These are phyloP conservation scores for Aquilaria sinensis DNA, from an alignment of 345 rosid species.

Conservation along the genomic window DNA sequence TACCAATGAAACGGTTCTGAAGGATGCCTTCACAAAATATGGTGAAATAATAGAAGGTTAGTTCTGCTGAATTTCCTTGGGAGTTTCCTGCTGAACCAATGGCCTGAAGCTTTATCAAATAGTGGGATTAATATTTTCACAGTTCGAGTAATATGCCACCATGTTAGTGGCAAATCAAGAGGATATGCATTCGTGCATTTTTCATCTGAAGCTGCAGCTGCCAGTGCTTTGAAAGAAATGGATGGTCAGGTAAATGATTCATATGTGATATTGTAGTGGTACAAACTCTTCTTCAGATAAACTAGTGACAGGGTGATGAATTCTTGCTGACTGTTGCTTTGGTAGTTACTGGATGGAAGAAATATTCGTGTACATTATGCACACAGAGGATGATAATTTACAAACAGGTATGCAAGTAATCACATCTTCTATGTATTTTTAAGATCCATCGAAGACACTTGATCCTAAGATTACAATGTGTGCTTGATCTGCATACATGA, in stretches of 20 bases:
- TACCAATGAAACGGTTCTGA: slow-evolving; percentile 59
- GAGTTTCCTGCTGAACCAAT: not conserved
- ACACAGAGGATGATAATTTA: slow-evolving; percentile 16
- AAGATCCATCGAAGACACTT: no score
- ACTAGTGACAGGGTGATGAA: not conserved
- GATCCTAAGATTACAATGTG: no score
- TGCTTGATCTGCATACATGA: no score
- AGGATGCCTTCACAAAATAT: slow-evolving; percentile 35
- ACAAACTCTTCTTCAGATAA: not conserved
- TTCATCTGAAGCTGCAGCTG: slow-evolving; percentile 51
- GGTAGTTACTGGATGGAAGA: slow-evolving; percentile 61
- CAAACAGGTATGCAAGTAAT: not conserved
- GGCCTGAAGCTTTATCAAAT: not conserved
- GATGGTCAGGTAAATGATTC: slow-evolving; percentile 38
- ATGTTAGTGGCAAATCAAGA: slow-evolving; percentile 54
- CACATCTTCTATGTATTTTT: no score
- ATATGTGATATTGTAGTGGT: not conserved
- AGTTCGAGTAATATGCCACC: slow-evolving; percentile 71
- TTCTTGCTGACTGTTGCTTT: slow-evolving; percentile 3
- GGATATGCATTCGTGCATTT: slow-evolving; percentile 72
- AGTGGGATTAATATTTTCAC: slow-evolving; percentile 4
- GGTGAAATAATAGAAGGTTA: slow-evolving; percentile 56
- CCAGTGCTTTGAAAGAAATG: slow-evolving; percentile 50
- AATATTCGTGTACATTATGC: slow-evolving; percentile 53
- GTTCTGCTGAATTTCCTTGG: not conserved